A percentile compares a stretch with the other conserved stretches of the same genome.
Evolutionary conservation across 1,284 basidiomycete species (phyloP).

Genomic region (Inonotus obliquus): DNA sequence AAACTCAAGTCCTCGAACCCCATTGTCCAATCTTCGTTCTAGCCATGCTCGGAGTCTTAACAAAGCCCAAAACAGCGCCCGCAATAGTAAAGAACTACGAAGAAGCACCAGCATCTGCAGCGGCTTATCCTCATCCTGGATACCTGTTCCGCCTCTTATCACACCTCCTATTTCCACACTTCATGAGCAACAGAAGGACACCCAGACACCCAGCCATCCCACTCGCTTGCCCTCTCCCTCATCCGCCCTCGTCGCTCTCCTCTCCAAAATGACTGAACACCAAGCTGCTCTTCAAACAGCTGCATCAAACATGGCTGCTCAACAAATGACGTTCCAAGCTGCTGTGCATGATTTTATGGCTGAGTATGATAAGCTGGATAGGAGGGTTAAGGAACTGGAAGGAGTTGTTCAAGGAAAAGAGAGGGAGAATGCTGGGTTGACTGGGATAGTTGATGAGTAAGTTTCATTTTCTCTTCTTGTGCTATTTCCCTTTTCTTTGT

Average conservation of each 20-base stretch:
- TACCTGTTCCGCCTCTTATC: too few relatives aligned
- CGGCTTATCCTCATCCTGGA: too few relatives aligned
- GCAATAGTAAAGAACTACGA: too few relatives aligned
- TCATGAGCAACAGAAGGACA: too few relatives aligned
- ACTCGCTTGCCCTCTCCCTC: too few relatives aligned
- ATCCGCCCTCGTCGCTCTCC: neutral
- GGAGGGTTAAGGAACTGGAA: slow-evolving; percentile 33
- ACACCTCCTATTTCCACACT: too few relatives aligned
- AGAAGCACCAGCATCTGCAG: too few relatives aligned
- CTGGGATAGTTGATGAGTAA: slow-evolving; percentile 30
- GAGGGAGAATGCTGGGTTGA: slow-evolving; percentile 33
- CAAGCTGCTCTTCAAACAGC: neutral
- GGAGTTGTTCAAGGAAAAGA: slow-evolving; percentile 35
- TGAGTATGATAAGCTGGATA: slow-evolving; percentile 31
- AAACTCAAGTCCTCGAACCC: neutral
- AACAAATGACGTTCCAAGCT: slow-evolving; percentile 11
- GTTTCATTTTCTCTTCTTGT: slow-evolving; percentile 11
- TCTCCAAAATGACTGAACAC: neutral
- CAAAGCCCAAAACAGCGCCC: too few relatives aligned
- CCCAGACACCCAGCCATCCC: neutral
- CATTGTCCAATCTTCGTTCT: neutral
- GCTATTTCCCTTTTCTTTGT: neutral
- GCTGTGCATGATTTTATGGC: slow-evolving; percentile 32
- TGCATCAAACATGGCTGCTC: slow-evolving; percentile 15
- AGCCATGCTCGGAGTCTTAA: too few relatives aligned